Evolutionary conservation across 495 filamentous ascomycete genomes (phyloP).

Genomic region (Penicillium manginii): DNA sequence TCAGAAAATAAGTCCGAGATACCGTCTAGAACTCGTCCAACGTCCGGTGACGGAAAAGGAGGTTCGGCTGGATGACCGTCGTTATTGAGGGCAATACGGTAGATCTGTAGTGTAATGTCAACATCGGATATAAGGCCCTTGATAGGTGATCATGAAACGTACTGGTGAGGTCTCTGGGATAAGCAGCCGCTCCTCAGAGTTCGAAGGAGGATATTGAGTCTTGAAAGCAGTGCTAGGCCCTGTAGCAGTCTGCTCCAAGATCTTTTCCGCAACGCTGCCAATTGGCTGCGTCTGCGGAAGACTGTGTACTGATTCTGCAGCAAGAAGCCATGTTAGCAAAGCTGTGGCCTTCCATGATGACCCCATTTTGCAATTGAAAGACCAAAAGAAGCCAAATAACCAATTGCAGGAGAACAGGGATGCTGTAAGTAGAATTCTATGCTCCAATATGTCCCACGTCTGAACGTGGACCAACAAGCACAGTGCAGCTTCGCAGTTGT

Average conservation of each 20-base stretch:
- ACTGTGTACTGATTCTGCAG: constrained; percentile 30
- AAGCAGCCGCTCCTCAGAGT: constrained; percentile 27
- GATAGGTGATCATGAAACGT: constrained; percentile 14
- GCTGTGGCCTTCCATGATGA: constrained; percentile 26
- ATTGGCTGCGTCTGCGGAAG: constrained; percentile 29
- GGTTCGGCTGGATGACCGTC: constrained; percentile 44
- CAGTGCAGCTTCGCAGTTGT: constrained; percentile 11
- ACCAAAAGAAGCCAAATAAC: constrained; percentile 4
- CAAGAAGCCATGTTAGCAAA: constrained; percentile 44
- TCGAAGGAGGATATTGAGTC: constrained; percentile 43
- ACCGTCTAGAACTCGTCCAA: constrained; percentile 26
- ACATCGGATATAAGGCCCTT: not conserved
- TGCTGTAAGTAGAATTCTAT: constrained; percentile 2
- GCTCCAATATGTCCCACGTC: constrained; percentile 16
- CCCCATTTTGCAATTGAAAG: constrained; percentile 19
- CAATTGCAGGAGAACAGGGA: constrained; percentile 6
- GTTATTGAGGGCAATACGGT: constrained; percentile 43
- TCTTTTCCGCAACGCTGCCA: constrained; percentile 13
- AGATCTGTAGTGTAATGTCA: constrained; percentile 30
- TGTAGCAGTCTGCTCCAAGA: constrained; percentile 24
- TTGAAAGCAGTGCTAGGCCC: constrained; percentile 28
- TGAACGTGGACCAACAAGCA: constrained; percentile 12
- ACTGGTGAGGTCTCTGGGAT: constrained; percentile 37
- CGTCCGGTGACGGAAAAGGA: constrained; percentile 38
- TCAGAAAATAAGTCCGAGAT: constrained; percentile 31